Evolutionary conservation across 2,329 filamentous ascomycete genomes (phyloP), one percentile per base, ranked within the genome.

Genomic region (Geoglossum cookeanum): DNA sequence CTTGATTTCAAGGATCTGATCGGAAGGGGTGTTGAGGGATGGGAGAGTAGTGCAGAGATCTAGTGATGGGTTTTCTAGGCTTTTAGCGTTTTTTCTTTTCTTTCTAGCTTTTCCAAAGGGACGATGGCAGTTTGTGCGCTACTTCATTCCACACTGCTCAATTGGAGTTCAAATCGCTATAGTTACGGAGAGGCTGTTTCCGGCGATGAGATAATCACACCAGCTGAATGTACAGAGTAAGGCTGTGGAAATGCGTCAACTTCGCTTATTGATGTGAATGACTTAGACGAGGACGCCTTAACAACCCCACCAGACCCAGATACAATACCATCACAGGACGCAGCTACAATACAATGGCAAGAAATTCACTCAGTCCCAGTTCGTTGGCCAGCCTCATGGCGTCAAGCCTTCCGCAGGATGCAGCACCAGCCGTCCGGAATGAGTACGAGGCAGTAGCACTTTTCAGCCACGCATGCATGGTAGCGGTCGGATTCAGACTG

Each of bases 1-100:
- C 72, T 98, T 35, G 91, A 98, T 68, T 97, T 98, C 67, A 80
- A 78, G 58, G 87, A 87, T 62, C 70, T 97, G 58, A 82, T 96
- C 13, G 87, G 85, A 15, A 53, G 22, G 30, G 49, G 49, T 17
- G 33, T 53, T 13, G 49, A 53, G 32, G 49, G 49, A 9, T 53
- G 42, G 42, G 42, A 9, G 22, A 13, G 17, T 6, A 22, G 42
- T 9, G 4, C 42, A 9, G 42, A 13, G 3, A 22, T 5, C 6
- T 2, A 45, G 5, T 45, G 17, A 45, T 15, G 42, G 17, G n/a
- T 6, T 4, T 37, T 37, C 35, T 3, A 13, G 42, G n/a, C 22
- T 17, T 22, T 7, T 6, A 17, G n/a, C 13, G 42, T 5, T 22
- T 45, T 22, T 17, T 7, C 1, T 11, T 4, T 44, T 44, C 13